Conservation (phyloP, 140 eudicot species). For the Ambrosia hybrid region DNA sequence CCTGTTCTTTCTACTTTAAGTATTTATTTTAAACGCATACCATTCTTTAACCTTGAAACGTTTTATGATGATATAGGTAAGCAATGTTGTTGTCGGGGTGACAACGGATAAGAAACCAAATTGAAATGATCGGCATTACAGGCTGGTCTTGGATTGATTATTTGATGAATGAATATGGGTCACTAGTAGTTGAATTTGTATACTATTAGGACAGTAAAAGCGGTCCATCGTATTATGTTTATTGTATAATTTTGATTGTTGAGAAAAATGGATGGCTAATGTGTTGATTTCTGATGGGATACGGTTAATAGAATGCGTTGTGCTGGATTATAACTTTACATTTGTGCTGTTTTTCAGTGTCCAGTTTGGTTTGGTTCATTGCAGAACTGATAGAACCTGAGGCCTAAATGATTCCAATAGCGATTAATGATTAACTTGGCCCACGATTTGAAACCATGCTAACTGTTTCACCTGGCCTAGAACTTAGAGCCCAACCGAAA, state of each 20-base stretch:
- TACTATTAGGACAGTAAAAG: slow-evolving; percentile 26
- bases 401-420: too few species aligned
- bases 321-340: neutral
- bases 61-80: slow-evolving; percentile 47
- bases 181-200: slow-evolving; percentile 30
- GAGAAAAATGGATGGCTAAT: slow-evolving; percentile 25
- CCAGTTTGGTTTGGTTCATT: too few species aligned
- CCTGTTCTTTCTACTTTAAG: neutral
- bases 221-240: slow-evolving; percentile 11
- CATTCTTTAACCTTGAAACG: neutral
- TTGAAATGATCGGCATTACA: slow-evolving; percentile 14
- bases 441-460: too few species aligned
- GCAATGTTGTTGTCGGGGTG: slow-evolving; percentile 85
- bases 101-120: slow-evolving; percentile 59
- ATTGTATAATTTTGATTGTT: slow-evolving; percentile 23
- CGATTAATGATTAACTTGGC: too few species aligned
- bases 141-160: neutral
- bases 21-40: neutral
- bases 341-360: too few species aligned
- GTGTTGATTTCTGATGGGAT: slow-evolving; percentile 34
- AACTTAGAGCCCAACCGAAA: too few species aligned
- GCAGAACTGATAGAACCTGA: too few species aligned
- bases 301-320: slow-evolving; percentile 20
- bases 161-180: slow-evolving; percentile 19
- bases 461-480: too few species aligned